phyloP scores from a whole-genome alignment of 345 rosid species.

The Euphorbia pulcherrima region DNA sequence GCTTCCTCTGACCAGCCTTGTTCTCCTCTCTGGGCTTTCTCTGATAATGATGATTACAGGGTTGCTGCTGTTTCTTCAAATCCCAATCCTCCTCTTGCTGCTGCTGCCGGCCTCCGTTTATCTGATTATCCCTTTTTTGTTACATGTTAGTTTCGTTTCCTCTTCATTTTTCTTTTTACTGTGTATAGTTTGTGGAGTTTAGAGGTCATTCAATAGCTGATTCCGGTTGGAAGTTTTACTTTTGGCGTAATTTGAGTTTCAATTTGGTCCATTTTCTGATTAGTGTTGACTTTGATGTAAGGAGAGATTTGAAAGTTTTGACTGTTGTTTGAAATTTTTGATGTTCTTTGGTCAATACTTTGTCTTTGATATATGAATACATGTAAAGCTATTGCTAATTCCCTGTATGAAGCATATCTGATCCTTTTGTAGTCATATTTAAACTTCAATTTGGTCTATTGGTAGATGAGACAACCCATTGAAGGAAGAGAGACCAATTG shows the following conservation, averaged over 20 bases:
- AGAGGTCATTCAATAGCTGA: background rate
- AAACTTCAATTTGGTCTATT: background rate
- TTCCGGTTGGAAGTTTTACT: background rate
- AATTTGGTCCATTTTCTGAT: conserved; percentile 3
- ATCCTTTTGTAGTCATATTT: background rate
- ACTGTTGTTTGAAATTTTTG: background rate
- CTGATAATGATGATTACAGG: conserved; percentile 41
- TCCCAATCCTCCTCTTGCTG: background rate
- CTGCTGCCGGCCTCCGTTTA: conserved; percentile 26
- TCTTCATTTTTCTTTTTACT: background rate
- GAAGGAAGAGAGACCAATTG: background rate
- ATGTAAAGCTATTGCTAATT: background rate
- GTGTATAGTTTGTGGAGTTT: background rate
- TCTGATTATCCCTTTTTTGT: conserved; percentile 46
- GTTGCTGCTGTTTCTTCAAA: conserved; percentile 15
- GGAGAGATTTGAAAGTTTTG: background rate
- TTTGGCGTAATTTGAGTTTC: conserved; percentile 2
- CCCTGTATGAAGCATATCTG: background rate
- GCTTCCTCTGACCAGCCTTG: conserved; percentile 66
- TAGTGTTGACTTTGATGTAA: background rate
- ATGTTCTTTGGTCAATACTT: background rate
- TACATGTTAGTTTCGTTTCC: conserved; percentile 42
- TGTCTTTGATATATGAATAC: background rate
- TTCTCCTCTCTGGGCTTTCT: conserved; percentile 93
- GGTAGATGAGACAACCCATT: conserved; percentile 1